Evolutionary conservation across 2,329 filamentous ascomycete species (phyloP).

Genomic region (Ophiobolus disseminans): DNA sequence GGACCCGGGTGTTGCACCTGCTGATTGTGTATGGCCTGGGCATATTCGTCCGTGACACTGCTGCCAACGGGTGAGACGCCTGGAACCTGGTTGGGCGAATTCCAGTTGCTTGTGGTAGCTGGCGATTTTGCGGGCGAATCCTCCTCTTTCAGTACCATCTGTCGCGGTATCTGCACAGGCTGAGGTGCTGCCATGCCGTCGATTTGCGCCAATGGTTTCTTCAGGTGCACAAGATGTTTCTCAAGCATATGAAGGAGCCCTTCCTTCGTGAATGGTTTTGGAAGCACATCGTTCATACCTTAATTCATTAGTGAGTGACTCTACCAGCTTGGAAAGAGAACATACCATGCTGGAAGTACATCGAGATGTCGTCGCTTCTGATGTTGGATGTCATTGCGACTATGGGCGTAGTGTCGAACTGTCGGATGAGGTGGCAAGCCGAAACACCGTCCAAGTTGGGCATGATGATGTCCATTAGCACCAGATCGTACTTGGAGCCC

Average conservation of each 20-base stretch:
- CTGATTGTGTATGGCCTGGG: constrained; percentile 52
- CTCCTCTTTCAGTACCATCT: constrained; percentile 66
- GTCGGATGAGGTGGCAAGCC: constrained; percentile 89
- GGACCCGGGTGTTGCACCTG: constrained; percentile 44
- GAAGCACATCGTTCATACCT: constrained; percentile 98
- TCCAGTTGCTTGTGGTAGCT: constrained; percentile 67
- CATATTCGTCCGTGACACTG: constrained; percentile 55
- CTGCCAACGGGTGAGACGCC: constrained; percentile 64
- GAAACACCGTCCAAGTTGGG: constrained; percentile 94
- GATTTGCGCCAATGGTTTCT: constrained; percentile 63
- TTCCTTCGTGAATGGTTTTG: constrained; percentile 92
- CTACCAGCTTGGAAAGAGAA: neutral
- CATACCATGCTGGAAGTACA: constrained; percentile 96
- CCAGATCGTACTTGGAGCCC: constrained; percentile 69
- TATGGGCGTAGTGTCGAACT: constrained; percentile 85
- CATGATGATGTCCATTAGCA: constrained; percentile 79
- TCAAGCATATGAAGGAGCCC: constrained; percentile 82
- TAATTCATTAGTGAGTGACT: constrained; percentile 33
- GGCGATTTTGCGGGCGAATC: constrained; percentile 69
- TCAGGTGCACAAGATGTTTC: constrained; percentile 84
- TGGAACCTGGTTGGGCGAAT: constrained; percentile 66
- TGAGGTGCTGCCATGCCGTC: constrained; percentile 60
- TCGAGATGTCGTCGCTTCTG: constrained; percentile 91
- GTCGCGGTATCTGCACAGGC: constrained; percentile 59
- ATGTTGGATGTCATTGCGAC: constrained; percentile 99